Conservation (phyloP, 805 yeast genomes). For the Yarrowia yakushimensis region DNA sequence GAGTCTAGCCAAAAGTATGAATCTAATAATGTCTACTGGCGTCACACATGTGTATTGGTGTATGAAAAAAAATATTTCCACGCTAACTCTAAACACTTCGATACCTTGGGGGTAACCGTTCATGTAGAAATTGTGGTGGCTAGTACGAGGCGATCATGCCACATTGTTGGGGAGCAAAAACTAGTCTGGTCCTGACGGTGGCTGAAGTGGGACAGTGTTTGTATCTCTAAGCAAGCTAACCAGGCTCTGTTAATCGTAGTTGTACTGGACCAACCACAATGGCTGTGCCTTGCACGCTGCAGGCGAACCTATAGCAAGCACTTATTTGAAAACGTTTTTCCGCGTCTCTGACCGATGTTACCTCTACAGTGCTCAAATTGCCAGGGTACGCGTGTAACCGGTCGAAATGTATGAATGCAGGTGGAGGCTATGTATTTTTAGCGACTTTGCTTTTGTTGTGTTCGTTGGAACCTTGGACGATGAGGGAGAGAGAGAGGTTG, state of each 20-base stretch:
- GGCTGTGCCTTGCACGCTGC: neutral
- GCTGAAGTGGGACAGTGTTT: no score
- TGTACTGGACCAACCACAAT: neutral
- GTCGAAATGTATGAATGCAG: neutral
- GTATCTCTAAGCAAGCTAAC: neutral
- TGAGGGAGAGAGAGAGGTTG: no score
- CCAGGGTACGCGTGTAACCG: neutral
- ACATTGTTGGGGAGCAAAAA: neutral
- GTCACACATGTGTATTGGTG: neutral
- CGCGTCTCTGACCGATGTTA: neutral
- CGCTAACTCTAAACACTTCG: neutral
- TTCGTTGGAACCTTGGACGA: neutral
- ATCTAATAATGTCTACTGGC: neutral
- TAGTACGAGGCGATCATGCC: neutral
- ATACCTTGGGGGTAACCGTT: neutral
- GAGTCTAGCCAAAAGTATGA: neutral
- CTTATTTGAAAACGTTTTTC: neutral
- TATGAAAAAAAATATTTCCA: neutral
- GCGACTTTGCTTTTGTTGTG: neutral
- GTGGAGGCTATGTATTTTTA: conserved; percentile 4
- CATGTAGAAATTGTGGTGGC: neutral
- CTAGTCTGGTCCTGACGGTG: neutral
- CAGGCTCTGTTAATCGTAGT: neutral
- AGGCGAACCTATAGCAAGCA: neutral
- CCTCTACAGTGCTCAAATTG: neutral